These are phyloP conservation scores for Beauveria rudraprayagi DNA, from an alignment of 2,329 filamentous ascomycete species.

Conservation along the genomic window DNA sequence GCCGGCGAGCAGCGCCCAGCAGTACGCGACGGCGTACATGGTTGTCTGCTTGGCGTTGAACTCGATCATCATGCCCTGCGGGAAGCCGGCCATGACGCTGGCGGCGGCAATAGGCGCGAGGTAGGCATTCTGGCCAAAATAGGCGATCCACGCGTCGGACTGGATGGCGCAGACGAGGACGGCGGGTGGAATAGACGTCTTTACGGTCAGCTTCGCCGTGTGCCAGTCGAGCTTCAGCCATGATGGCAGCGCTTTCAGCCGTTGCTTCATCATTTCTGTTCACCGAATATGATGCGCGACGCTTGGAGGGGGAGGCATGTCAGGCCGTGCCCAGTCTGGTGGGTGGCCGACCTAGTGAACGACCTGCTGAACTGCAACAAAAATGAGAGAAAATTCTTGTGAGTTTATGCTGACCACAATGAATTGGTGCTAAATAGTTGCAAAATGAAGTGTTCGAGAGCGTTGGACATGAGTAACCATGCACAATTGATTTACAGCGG, in stretches of 20 bases:
- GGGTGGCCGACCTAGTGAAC: no score
- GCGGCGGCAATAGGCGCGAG: constrained; percentile 7
- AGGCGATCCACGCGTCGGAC: constrained; percentile 6
- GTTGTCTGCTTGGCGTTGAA: constrained; percentile 2
- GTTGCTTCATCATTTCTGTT: constrained; percentile 11
- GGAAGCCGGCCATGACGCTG: not conserved
- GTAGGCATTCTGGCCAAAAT: constrained; percentile 8
- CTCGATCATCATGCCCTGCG: constrained; percentile 8
- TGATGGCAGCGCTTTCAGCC: not conserved
- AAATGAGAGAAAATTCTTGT: not conserved
- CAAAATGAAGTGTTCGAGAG: not conserved
- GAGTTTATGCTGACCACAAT: no score
- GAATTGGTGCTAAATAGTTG: not conserved
- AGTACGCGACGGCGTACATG: constrained; percentile 4
- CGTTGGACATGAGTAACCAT: not conserved
- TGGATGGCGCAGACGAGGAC: constrained; percentile 10
- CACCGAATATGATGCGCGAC: no score
- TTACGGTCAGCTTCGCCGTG: constrained; percentile 1
- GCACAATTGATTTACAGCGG: not conserved
- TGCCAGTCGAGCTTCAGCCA: constrained; percentile 1
- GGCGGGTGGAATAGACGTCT: constrained; percentile 5
- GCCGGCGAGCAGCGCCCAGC: constrained; percentile 8
- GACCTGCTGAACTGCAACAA: no score
- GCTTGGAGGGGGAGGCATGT: not conserved
- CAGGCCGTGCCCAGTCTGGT: not conserved